Evolutionary conservation across 1,284 basidiomycete species (phyloP).

Genomic region (Boletus sp.): DNA sequence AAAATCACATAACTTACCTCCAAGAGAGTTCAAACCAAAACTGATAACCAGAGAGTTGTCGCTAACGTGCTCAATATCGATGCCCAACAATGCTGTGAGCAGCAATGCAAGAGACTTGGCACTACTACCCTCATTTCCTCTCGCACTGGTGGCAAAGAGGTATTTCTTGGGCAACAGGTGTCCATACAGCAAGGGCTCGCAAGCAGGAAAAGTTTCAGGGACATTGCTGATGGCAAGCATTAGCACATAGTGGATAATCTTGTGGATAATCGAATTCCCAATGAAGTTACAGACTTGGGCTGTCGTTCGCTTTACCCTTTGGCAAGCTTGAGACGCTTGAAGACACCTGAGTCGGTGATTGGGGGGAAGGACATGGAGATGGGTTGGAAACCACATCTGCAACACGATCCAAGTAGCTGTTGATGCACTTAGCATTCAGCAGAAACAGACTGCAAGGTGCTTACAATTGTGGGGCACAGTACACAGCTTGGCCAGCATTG

Average conservation of each 20-base stretch:
- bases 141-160: slow-evolving; percentile 20
- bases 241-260: slow-evolving; percentile 37
- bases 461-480: slow-evolving; percentile 37
- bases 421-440: slow-evolving; percentile 1
- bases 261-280: slow-evolving; percentile 36
- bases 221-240: slow-evolving; percentile 33
- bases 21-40: slow-evolving; percentile 37
- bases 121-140: slow-evolving; percentile 14
- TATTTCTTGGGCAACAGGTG: slow-evolving; percentile 30
- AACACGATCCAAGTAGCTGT: slow-evolving; percentile 36
- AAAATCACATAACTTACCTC: slow-evolving; percentile 21
- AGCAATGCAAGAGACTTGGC: slow-evolving; percentile 31
- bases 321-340: slow-evolving; percentile 35
- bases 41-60: slow-evolving; percentile 37
- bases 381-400: slow-evolving; percentile 34
- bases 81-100: slow-evolving; percentile 30
- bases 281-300: slow-evolving; percentile 39
- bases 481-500: slow-evolving; percentile 40
- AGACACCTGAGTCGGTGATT: slow-evolving; percentile 39
- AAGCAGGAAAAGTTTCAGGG: slow-evolving; percentile 31
- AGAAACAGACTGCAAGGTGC: not conserved
- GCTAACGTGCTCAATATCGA: slow-evolving; percentile 32
- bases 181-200: slow-evolving; percentile 32
- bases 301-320: slow-evolving; percentile 37
- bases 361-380: slow-evolving; percentile 41